phyloP scores from a whole-genome alignment of 306 rosid species.

The Prunus campanulata region DNA sequence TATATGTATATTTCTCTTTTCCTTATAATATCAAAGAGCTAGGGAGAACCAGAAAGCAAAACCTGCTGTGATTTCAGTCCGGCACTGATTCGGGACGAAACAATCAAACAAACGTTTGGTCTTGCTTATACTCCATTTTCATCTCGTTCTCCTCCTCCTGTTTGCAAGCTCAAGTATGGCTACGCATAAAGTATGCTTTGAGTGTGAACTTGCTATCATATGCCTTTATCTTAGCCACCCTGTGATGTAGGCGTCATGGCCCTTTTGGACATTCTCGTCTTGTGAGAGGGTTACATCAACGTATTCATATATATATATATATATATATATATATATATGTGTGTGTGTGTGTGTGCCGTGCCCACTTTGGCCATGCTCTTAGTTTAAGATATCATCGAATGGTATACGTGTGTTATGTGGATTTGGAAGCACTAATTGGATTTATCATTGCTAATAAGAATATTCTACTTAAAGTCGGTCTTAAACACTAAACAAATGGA shows the following conservation, averaged over 20 bases:
- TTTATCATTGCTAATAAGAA: constrained; percentile 16
- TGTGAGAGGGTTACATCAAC: neutral
- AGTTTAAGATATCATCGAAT: constrained; percentile 23
- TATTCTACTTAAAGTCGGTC: constrained; percentile 36
- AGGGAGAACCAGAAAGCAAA: no score
- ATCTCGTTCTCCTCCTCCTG: constrained; percentile 5
- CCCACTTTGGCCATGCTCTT: constrained; percentile 23
- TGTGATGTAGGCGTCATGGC: constrained; percentile 16
- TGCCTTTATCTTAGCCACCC: constrained; percentile 18
- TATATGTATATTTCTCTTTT: no score
- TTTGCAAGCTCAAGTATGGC: constrained; percentile 24
- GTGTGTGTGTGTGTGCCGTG: neutral
- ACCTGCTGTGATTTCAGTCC: neutral
- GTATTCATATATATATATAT: constrained; percentile 6
- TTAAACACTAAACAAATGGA: constrained; percentile 33
- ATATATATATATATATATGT: neutral
- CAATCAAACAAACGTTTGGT: constrained; percentile 23
- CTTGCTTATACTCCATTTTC: constrained; percentile 27
- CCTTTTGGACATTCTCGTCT: constrained; percentile 12
- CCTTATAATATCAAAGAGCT: no score
- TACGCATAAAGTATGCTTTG: constrained; percentile 31
- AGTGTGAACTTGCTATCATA: constrained; percentile 17
- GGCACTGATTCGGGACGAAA: constrained; percentile 6
- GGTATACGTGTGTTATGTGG: neutral
- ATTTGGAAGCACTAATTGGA: constrained; percentile 16